Conservation (phyloP, 306 rosid species). For the Mimosa bimucronata region DNA sequence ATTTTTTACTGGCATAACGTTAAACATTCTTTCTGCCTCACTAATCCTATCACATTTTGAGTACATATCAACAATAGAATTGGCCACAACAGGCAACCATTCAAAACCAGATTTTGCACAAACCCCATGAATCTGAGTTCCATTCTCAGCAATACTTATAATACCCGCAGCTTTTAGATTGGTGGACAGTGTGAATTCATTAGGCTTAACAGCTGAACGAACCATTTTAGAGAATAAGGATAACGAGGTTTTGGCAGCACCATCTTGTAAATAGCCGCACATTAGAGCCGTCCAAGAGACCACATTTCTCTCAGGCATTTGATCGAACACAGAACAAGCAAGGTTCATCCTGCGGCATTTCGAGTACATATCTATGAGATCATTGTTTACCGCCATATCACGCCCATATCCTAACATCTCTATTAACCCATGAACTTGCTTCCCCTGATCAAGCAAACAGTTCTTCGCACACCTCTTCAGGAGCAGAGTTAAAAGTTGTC, state of each 20-base stretch:
- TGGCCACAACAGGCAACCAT: constrained; percentile 50
- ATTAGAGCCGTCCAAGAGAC: constrained; percentile 43
- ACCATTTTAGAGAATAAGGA: constrained; percentile 47
- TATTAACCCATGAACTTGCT: constrained; percentile 50
- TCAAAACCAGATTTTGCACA: constrained; percentile 63
- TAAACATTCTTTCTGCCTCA: constrained; percentile 53
- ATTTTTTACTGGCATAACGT: constrained; percentile 48
- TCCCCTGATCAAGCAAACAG: constrained; percentile 47
- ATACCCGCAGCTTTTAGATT: constrained; percentile 58
- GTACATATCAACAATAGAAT: constrained; percentile 68
- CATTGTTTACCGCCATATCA: constrained; percentile 56
- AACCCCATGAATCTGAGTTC: constrained; percentile 67
- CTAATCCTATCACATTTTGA: constrained; percentile 51
- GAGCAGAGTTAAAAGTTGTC: constrained; percentile 38
- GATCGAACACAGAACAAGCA: constrained; percentile 53
- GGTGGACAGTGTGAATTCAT: constrained; percentile 66
- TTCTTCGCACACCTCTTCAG: constrained; percentile 53
- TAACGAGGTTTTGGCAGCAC: constrained; percentile 48
- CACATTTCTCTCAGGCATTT: constrained; percentile 63
- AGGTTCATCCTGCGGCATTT: constrained; percentile 50
- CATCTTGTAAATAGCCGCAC: constrained; percentile 55
- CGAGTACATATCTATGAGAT: constrained; percentile 59
- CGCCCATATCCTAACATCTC: constrained; percentile 46
- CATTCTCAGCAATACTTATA: constrained; percentile 49
- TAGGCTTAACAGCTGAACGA: constrained; percentile 34